A percentile compares a stretch with the other conserved stretches of the same genome.
These are phyloP conservation scores for Leishmania arabica DNA, from an alignment of 208 protist genomes.

Conservation along the genomic window DNA sequence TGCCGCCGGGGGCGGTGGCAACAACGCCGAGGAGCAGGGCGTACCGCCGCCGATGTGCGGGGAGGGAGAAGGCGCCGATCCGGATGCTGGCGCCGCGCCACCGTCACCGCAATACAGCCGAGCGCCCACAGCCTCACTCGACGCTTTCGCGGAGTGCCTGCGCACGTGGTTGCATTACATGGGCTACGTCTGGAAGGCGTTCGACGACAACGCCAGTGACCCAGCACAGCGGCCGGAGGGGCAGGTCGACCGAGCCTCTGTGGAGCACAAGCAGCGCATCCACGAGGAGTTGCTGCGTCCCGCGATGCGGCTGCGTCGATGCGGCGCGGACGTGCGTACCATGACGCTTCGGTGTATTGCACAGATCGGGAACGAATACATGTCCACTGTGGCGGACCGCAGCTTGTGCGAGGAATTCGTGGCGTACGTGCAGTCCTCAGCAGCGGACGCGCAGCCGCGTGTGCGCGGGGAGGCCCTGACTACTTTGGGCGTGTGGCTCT, in stretches of 20 bases:
- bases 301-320: constrained; percentile 32
- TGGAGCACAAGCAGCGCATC: constrained; percentile 50
- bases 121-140: constrained; percentile 6
- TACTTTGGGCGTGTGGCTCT: constrained; percentile 78
- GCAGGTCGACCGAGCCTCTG: constrained; percentile 43
- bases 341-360: constrained; percentile 73
- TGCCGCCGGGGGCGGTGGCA: neutral
- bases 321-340: constrained; percentile 39
- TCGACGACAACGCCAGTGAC: constrained; percentile 77
- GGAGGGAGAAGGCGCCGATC: neutral
- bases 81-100: neutral
- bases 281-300: constrained; percentile 49
- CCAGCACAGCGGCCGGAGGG: constrained; percentile 44
- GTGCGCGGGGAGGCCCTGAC: constrained; percentile 77
- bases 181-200: constrained; percentile 82
- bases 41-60: neutral
- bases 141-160: constrained; percentile 67
- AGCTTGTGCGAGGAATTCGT: constrained; percentile 38
- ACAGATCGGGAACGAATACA: constrained; percentile 71
- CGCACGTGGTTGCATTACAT: constrained; percentile 83
- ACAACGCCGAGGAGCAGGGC: neutral
- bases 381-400: constrained; percentile 26
- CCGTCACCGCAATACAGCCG: neutral
- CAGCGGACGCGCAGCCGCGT: constrained; percentile 35
- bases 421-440: constrained; percentile 36